phyloP scores from a whole-genome alignment of 2,329 filamentous ascomycete species.

The Botrytis sinoallii region DNA sequence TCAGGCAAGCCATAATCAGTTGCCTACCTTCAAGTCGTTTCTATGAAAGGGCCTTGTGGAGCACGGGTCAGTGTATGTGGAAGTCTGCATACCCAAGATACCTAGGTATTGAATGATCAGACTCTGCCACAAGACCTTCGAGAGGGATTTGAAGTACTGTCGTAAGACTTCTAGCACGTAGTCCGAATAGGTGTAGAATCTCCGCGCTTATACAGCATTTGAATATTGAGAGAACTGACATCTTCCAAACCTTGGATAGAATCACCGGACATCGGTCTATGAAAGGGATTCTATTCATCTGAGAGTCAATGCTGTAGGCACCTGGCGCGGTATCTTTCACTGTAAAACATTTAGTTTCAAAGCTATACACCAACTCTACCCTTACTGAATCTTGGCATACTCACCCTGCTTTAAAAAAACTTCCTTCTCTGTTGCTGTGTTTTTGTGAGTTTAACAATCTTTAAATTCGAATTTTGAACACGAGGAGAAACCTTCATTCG shows the following conservation, averaged over 20 bases:
- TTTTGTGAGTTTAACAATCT: background rate
- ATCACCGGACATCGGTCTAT: background rate
- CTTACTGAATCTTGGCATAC: background rate
- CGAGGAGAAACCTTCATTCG: background rate
- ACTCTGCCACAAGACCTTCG: background rate
- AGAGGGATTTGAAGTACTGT: background rate
- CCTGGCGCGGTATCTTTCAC: background rate
- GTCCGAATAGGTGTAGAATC: background rate
- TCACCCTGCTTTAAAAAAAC: background rate
- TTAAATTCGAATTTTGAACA: background rate
- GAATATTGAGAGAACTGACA: background rate
- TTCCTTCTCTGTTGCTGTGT: background rate
- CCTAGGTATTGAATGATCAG: background rate
- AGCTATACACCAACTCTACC: background rate
- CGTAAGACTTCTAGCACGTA: background rate
- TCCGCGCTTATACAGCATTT: background rate
- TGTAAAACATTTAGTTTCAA: conserved; percentile 12
- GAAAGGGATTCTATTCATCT: background rate
- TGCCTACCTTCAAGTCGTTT: background rate
- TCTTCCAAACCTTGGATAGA: background rate
- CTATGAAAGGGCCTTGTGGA: background rate
- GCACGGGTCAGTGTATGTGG: background rate
- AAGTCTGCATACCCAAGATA: conserved; percentile 10
- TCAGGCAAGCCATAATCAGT: background rate
- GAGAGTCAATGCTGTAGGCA: background rate